These are phyloP conservation scores for Ophiostoma sp. DNA, from an alignment of 2,329 filamentous ascomycete species.

Conservation along the genomic window DNA sequence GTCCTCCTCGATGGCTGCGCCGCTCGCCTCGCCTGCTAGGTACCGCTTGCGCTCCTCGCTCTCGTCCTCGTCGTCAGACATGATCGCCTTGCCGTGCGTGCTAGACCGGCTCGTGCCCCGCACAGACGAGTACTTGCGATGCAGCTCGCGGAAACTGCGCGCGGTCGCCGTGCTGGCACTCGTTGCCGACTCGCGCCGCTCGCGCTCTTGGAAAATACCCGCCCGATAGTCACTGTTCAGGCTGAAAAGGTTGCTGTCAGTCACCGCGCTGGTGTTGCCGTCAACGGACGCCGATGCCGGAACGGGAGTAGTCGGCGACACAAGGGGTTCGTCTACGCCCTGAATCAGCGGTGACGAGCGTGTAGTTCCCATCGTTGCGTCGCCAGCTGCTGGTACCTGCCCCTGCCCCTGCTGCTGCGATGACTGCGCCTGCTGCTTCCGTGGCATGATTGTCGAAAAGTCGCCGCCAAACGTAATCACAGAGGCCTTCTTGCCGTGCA, in stretches of 20 bases:
- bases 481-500: conserved; percentile 96
- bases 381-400: neutral
- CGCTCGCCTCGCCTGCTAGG: conserved; percentile 21
- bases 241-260: conserved; percentile 2
- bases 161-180: conserved; percentile 64
- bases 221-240: conserved; percentile 45
- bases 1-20: conserved; percentile 33
- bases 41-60: conserved; percentile 41
- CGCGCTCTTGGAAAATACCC: conserved; percentile 42
- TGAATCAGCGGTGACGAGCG: conserved; percentile 34
- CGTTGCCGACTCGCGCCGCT: conserved; percentile 56
- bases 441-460: conserved; percentile 64
- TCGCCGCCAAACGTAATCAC: conserved; percentile 96
- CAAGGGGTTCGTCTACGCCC: conserved; percentile 16
- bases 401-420: conserved; percentile 4
- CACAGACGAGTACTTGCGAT: conserved; percentile 54
- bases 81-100: conserved; percentile 16
- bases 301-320: conserved; percentile 5
- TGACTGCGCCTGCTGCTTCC: conserved; percentile 32
- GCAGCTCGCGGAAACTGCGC: conserved; percentile 58
- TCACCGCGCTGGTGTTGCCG: neutral
- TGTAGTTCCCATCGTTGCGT: conserved; percentile 24
- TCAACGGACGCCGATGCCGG: neutral
- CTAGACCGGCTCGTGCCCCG: conserved; percentile 40
- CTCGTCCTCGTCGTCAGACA: conserved; percentile 54